Evolutionary conservation across 805 yeast species (phyloP).

Genomic region (Zygotorulaspora chibaensis): DNA sequence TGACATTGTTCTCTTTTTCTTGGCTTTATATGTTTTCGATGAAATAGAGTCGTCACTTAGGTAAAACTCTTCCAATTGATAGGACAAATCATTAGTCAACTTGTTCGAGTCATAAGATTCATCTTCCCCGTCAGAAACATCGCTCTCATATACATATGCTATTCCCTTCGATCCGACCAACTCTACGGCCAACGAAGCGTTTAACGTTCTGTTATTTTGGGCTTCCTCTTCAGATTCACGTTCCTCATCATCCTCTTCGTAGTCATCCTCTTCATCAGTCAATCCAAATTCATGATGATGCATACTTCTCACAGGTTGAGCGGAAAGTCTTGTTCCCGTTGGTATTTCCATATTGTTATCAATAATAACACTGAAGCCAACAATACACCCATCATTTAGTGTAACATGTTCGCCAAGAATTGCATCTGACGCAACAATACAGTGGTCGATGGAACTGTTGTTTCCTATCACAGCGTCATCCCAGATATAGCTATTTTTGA

Average conservation of each 20-base stretch:
- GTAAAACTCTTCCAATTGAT: slow-evolving; percentile 45
- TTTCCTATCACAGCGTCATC: slow-evolving; percentile 73
- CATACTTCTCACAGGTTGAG: slow-evolving; percentile 40
- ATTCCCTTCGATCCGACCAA: slow-evolving; percentile 38
- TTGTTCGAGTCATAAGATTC: slow-evolving; percentile 22
- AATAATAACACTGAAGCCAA: slow-evolving; percentile 71
- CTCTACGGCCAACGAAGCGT: slow-evolving; percentile 17
- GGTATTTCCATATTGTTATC: slow-evolving; percentile 50
- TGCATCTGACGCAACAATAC: slow-evolving; percentile 69
- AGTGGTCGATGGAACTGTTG: slow-evolving; percentile 49
- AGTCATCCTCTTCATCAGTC: slow-evolving; percentile 29
- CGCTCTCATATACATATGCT: slow-evolving; percentile 38
- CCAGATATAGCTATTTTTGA: slow-evolving; percentile 82
- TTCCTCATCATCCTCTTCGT: slow-evolving; percentile 21
- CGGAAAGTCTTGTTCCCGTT: slow-evolving; percentile 49
- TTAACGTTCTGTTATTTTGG: slow-evolving; percentile 1
- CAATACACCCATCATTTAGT: slow-evolving; percentile 66
- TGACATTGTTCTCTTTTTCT: slow-evolving; percentile 43
- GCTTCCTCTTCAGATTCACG: slow-evolving; percentile 7
- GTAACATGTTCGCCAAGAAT: slow-evolving; percentile 48
- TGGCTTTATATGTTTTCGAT: slow-evolving; percentile 43
- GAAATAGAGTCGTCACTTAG: slow-evolving; percentile 57
- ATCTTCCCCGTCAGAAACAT: slow-evolving; percentile 32
- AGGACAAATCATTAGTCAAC: slow-evolving; percentile 38
- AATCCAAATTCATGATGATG: slow-evolving; percentile 30